These are phyloP conservation scores for Erythrophleum fordii DNA, from an alignment of 306 rosid genomes.

Conservation along the genomic window DNA sequence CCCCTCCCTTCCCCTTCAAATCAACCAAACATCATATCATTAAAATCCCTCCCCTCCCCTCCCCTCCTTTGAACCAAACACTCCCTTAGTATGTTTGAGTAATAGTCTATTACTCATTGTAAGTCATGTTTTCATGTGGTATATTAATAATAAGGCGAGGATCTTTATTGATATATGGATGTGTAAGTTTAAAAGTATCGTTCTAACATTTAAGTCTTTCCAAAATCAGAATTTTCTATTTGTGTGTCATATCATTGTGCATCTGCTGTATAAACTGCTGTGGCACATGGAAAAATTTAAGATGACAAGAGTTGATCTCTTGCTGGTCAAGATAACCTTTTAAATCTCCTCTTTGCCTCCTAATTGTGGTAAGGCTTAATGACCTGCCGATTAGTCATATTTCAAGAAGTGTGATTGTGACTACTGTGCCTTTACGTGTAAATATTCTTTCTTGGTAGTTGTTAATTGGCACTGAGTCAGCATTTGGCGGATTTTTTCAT, in stretches of 20 bases:
- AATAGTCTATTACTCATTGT: neutral
- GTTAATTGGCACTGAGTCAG: neutral
- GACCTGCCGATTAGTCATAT: neutral
- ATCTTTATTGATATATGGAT: constrained; percentile 11
- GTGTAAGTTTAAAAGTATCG: constrained; percentile 3
- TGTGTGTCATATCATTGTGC: neutral
- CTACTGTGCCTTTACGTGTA: neutral
- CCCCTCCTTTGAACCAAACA: too few species aligned
- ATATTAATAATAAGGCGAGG: neutral
- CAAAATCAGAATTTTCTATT: constrained; percentile 1
- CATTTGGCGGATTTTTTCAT: neutral
- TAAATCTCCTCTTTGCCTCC: neutral
- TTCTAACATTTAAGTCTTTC: neutral
- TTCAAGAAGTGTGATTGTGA: neutral
- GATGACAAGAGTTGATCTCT: neutral
- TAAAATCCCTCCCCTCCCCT: too few species aligned
- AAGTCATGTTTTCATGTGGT: constrained; percentile 16
- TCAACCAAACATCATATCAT: too few species aligned
- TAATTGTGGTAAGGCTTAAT: neutral
- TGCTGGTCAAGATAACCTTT: neutral
- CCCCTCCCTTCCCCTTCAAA: too few species aligned
- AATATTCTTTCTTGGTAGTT: neutral
- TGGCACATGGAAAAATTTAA: neutral
- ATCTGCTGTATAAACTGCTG: neutral
- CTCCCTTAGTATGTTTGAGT: neutral